phyloP scores from a whole-genome alignment of 257 asterid genomes.

The Parsonsia alboflavescens region DNA sequence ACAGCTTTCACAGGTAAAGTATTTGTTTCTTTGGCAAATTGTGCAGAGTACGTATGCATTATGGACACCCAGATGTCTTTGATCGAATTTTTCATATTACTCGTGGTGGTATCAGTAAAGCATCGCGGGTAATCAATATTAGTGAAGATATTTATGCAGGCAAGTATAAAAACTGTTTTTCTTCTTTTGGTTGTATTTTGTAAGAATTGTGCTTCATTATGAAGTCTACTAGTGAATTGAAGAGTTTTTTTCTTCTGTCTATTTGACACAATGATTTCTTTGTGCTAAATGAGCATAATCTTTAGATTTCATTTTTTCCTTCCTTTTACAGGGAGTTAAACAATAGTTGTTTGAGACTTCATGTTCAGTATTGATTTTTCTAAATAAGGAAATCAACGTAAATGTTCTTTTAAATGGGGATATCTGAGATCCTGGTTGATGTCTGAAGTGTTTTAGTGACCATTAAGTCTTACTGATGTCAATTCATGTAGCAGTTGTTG shows the following conservation, averaged over 20 bases:
- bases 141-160: slow-evolving; percentile 98
- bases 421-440: background rate
- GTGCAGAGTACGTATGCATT: slow-evolving; percentile 97
- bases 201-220: background rate
- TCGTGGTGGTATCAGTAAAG: slow-evolving; percentile 97
- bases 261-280: background rate
- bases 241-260: background rate
- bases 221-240: background rate
- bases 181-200: background rate
- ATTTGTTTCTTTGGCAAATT: slow-evolving; percentile 14
- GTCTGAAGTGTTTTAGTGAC: background rate
- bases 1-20: background rate
- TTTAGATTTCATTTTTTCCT: background rate
- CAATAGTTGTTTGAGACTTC: background rate
- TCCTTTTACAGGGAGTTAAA: background rate
- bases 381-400: too few species aligned
- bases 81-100: slow-evolving; percentile 92
- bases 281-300: background rate
- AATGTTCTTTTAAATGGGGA: background rate
- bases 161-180: slow-evolving; percentile 22
- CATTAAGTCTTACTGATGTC: background rate
- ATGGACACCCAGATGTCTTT: slow-evolving; percentile 98
- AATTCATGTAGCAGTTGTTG: background rate
- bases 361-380: background rate
- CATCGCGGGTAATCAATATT: slow-evolving; percentile 92